Evolutionary conservation across 345 rosid species (phyloP).

Genomic region (Citrus sp.): DNA sequence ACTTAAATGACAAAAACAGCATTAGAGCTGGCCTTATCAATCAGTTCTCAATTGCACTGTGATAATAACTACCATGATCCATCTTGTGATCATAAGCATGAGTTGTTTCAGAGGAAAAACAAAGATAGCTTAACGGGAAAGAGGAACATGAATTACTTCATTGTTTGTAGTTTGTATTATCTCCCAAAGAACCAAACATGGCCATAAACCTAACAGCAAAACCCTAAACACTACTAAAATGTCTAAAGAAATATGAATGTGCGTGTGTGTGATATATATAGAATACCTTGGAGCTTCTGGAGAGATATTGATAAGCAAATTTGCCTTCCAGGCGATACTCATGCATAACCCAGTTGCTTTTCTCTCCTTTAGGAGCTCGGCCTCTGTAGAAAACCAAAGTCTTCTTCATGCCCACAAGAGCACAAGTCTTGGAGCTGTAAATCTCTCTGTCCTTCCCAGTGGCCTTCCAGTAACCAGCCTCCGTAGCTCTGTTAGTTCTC

Average conservation of each 20-base stretch:
- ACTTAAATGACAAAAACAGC: neutral
- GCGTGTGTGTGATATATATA: too few relatives aligned
- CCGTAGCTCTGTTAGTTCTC: slow-evolving; percentile 90
- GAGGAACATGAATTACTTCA: neutral
- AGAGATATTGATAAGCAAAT: slow-evolving; percentile 75
- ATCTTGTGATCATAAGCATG: neutral
- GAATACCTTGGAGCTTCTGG: slow-evolving; percentile 69
- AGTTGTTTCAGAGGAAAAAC: neutral
- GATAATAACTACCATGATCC: neutral
- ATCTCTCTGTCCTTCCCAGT: slow-evolving; percentile 94
- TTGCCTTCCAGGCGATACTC: slow-evolving; percentile 96
- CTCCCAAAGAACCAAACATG: neutral
- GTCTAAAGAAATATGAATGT: too few relatives aligned
- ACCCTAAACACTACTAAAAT: neutral
- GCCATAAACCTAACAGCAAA: neutral
- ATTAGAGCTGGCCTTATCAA: neutral
- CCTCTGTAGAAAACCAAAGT: slow-evolving; percentile 88
- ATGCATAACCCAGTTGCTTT: slow-evolving; percentile 97
- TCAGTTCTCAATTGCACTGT: too few relatives aligned
- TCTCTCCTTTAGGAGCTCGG: slow-evolving; percentile 91
- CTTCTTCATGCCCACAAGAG: slow-evolving; percentile 93
- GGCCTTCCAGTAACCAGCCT: slow-evolving; percentile 98
- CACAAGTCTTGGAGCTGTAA: slow-evolving; percentile 73
- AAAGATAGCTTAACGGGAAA: neutral
- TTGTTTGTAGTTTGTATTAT: neutral